phyloP scores from a whole-genome alignment of 2,329 filamentous ascomycete genomes.

The Scytalidium lignicola region DNA sequence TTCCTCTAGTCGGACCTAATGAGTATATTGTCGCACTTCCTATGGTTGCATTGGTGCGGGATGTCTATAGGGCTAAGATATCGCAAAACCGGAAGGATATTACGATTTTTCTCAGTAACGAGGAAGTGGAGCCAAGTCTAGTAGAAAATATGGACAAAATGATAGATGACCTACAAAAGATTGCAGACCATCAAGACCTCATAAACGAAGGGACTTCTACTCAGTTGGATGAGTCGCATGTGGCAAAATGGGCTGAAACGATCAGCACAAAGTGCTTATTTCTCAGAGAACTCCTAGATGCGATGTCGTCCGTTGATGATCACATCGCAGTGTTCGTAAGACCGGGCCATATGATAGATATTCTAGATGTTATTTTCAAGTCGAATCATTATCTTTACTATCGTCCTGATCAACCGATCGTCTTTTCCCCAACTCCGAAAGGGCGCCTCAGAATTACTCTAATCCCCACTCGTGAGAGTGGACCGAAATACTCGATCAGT shows the following conservation, averaged over 20 bases:
- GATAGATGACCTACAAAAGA: conserved; percentile 44
- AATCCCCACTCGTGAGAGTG: conserved; percentile 16
- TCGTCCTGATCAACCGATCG: conserved; percentile 20
- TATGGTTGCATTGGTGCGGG: conserved; percentile 47
- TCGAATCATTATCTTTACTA: conserved; percentile 31
- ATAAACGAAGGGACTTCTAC: conserved; percentile 38
- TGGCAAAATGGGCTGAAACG: conserved; percentile 46
- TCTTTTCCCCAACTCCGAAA: conserved; percentile 21
- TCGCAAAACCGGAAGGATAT: conserved; percentile 38
- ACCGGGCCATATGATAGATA: conserved; percentile 42
- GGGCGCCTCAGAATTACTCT: conserved; percentile 17
- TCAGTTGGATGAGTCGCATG: conserved; percentile 36
- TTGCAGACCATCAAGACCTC: conserved; percentile 54
- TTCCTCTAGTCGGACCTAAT: conserved; percentile 23
- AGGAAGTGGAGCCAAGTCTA: conserved; percentile 34
- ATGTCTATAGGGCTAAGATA: conserved; percentile 47
- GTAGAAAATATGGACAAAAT: conserved; percentile 45
- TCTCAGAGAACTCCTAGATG: conserved; percentile 47
- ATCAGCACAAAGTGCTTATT: conserved; percentile 59
- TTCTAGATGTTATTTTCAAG: conserved; percentile 46
- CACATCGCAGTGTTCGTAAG: conserved; percentile 50
- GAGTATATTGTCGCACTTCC: conserved; percentile 53
- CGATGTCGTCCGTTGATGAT: conserved; percentile 36
- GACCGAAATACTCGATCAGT: conserved; percentile 5
- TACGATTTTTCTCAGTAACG: conserved; percentile 43